Conservation (phyloP, 768 basidiomycete species). For the Amanita jacksonii region DNA sequence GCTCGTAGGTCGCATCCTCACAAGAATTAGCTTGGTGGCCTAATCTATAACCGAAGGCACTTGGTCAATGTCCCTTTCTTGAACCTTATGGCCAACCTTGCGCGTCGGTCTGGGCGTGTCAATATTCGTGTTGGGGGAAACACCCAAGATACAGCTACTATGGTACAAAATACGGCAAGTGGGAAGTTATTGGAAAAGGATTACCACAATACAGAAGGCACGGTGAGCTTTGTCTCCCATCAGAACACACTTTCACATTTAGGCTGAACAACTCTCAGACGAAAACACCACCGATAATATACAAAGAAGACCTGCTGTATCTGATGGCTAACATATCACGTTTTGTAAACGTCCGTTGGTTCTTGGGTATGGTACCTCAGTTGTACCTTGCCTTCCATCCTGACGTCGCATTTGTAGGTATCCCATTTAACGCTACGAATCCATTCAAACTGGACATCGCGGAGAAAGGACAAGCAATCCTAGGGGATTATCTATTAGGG, state of each 20-base stretch:
- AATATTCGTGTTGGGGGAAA: constrained; percentile 56
- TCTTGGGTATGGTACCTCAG: constrained; percentile 29
- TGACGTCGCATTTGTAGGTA: constrained; percentile 13
- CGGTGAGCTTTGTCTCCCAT: too few species aligned
- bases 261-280: too few species aligned
- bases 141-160: constrained; percentile 58
- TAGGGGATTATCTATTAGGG: constrained; percentile 59
- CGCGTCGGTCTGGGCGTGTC: constrained; percentile 50
- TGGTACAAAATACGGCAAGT: constrained; percentile 39
- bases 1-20: too few species aligned
- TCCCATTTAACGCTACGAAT: constrained; percentile 61
- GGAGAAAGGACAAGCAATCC: constrained; percentile 51
- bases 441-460: constrained; percentile 48
- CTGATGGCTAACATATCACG: constrained; percentile 54
- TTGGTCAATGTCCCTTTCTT: constrained; percentile 53
- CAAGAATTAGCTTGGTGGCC: too few species aligned
- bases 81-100: constrained; percentile 65
- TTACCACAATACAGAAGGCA: too few species aligned
- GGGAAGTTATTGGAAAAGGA: constrained; percentile 22
- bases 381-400: constrained; percentile 1
- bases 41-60: too few species aligned
- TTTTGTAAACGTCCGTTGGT: constrained; percentile 61
- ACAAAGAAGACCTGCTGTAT: constrained; percentile 57
- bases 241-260: too few species aligned
- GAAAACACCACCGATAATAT: constrained; percentile 58